phyloP scores from a whole-genome alignment of 805 yeast species.

The Ogataea methylovora region DNA sequence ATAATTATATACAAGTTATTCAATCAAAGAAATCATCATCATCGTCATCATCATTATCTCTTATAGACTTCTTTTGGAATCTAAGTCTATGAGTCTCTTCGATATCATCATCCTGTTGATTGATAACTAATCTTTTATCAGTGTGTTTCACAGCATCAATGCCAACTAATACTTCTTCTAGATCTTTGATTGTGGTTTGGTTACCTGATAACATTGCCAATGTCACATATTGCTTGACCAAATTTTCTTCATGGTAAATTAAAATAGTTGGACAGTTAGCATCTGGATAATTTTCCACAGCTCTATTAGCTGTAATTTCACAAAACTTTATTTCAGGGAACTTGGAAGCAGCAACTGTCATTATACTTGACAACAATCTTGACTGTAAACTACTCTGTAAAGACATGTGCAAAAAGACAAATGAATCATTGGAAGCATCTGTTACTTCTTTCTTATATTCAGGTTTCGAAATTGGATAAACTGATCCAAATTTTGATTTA shows the following conservation, averaged over 20 bases:
- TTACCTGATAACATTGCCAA: slow-evolving; percentile 80
- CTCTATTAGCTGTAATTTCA: slow-evolving; percentile 85
- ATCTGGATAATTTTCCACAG: slow-evolving; percentile 89
- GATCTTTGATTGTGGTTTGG: slow-evolving; percentile 57
- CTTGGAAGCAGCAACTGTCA: slow-evolving; percentile 50
- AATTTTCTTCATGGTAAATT: slow-evolving; percentile 71
- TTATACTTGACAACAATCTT: slow-evolving; percentile 56
- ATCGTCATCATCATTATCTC: slow-evolving; percentile 31
- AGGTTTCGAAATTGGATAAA: slow-evolving; percentile 73
- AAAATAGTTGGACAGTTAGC: slow-evolving; percentile 85
- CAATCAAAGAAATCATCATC: slow-evolving; percentile 46
- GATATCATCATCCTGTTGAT: slow-evolving; percentile 50
- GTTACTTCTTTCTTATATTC: slow-evolving; percentile 87
- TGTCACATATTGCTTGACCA: slow-evolving; percentile 75
- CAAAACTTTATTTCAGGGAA: slow-evolving; percentile 83
- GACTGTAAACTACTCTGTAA: slow-evolving; percentile 65
- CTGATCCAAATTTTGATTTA: slow-evolving; percentile 60
- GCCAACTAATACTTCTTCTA: slow-evolving; percentile 66
- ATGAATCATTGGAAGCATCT: slow-evolving; percentile 57
- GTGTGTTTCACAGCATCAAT: slow-evolving; percentile 55
- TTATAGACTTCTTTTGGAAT: slow-evolving; percentile 50
- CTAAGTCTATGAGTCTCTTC: slow-evolving; percentile 46
- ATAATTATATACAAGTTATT: neutral
- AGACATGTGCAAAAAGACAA: slow-evolving; percentile 74
- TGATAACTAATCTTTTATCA: slow-evolving; percentile 60